Evolutionary conservation across 768 basidiomycete species (phyloP).

Genomic region (Boletellus sp.): DNA sequence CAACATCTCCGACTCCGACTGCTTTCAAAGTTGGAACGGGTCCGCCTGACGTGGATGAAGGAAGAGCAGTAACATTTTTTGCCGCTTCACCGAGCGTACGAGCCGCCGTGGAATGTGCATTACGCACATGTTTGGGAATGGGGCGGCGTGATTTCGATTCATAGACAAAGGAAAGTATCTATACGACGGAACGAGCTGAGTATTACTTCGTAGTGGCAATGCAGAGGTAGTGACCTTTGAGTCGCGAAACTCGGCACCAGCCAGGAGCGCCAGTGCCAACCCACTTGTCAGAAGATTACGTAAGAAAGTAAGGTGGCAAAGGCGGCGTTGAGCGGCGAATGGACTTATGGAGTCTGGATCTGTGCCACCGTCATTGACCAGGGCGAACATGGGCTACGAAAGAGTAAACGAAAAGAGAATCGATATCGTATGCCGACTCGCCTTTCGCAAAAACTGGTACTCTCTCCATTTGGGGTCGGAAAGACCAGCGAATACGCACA

Average conservation of each 20-base stretch:
- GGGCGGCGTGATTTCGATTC: conserved; percentile 34
- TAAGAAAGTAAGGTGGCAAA: conserved; percentile 50
- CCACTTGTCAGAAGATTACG: conserved; percentile 47
- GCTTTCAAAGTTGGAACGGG: not conserved
- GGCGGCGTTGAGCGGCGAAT: conserved; percentile 27
- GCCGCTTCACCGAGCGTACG: conserved; percentile 6
- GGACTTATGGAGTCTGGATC: conserved; percentile 6
- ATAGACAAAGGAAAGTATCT: conserved; percentile 63
- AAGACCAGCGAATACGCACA: conserved; percentile 45
- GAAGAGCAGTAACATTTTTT: not conserved
- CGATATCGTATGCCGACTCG: conserved; percentile 12
- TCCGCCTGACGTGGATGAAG: not conserved
- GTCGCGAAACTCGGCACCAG: conserved; percentile 56
- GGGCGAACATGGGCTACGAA: conserved; percentile 61
- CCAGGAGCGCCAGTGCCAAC: conserved; percentile 48
- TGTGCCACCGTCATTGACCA: conserved; percentile 52
- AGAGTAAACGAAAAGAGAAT: conserved; percentile 8
- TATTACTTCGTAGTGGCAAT: not conserved
- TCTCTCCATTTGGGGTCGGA: conserved; percentile 47
- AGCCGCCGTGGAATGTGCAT: conserved; percentile 6
- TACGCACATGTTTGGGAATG: conserved; percentile 8
- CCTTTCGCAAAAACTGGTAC: conserved; percentile 42
- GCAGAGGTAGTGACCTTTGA: conserved; percentile 45
- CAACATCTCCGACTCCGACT: conserved; percentile 4
- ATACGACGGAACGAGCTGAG: not conserved